Percentiles rank a stretch among this genome's conserved stretches.
Evolutionary conservation across 1,284 basidiomycete species (phyloP).

Genomic region (Serendipita sp.): DNA sequence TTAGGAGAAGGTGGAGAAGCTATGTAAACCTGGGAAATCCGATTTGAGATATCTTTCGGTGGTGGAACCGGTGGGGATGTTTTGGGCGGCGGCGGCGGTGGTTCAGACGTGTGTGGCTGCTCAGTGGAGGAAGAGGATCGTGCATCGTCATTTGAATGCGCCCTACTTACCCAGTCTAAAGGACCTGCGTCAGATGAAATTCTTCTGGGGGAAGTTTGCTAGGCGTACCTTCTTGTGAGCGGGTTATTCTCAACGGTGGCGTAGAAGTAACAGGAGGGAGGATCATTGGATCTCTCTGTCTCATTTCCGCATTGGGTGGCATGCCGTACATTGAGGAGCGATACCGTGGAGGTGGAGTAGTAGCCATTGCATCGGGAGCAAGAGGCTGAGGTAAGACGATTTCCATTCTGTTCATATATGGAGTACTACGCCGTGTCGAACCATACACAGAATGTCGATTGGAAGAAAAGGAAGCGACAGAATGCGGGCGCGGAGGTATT

Average conservation of each 20-base stretch:
- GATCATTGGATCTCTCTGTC: not conserved
- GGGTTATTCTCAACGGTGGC: not conserved
- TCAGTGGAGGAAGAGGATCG: not conserved
- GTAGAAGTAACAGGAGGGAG: not conserved
- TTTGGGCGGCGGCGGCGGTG: not conserved
- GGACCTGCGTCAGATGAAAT: not conserved
- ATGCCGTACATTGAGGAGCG: not conserved
- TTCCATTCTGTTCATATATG: not conserved
- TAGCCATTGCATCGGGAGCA: not conserved
- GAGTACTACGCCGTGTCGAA: not conserved
- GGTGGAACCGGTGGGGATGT: not conserved
- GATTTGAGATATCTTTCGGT: not conserved
- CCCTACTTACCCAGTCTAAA: not conserved
- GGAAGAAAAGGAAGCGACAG: slow-evolving; percentile 2
- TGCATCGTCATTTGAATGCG: not conserved
- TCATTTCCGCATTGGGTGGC: not conserved
- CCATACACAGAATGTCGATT: not conserved
- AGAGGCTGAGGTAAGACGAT: not conserved
- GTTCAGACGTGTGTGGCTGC: not conserved
- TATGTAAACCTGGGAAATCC: not conserved
- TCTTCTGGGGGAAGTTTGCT: not conserved
- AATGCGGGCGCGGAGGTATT: not conserved
- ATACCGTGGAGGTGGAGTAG: not conserved
- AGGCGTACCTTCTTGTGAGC: not conserved
- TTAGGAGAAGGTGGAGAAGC: not conserved